Conservation (phyloP, 2,329 filamentous ascomycete species). For the Ophiostoma perfectum region DNA sequence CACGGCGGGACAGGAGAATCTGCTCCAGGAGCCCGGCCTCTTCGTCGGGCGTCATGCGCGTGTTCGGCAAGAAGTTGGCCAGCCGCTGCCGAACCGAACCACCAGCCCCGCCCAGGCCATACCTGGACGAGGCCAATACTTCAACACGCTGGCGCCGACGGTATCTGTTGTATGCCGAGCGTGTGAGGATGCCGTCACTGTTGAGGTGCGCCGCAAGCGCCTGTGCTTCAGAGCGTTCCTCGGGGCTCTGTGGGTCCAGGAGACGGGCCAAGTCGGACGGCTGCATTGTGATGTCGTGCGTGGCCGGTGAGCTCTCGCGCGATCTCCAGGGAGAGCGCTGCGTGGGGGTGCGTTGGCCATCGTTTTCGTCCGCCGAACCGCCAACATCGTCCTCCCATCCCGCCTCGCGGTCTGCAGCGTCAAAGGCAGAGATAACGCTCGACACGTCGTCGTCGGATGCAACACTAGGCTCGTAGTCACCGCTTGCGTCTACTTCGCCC, state of each 20-base stretch:
- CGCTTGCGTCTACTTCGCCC: conserved; percentile 74
- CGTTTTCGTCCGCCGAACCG: conserved; percentile 39
- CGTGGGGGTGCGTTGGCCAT: conserved; percentile 60
- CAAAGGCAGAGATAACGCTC: conserved; percentile 65
- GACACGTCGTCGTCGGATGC: conserved; percentile 64
- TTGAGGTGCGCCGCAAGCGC: conserved; percentile 74
- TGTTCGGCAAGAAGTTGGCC: conserved; percentile 30
- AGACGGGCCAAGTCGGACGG: conserved; percentile 68
- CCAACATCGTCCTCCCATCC: conserved; percentile 41
- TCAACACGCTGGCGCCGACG: conserved; percentile 64
- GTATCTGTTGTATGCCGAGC: conserved; percentile 66
- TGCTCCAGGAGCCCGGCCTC: conserved; percentile 58
- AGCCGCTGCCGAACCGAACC: conserved; percentile 25
- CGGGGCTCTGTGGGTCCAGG: conserved; percentile 70
- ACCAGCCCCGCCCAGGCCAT: conserved; percentile 29
- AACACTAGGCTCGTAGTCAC: conserved; percentile 61
- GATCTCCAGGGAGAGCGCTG: conserved; percentile 29
- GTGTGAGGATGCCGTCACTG: conserved; percentile 68
- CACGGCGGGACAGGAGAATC: conserved; percentile 50
- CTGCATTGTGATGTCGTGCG: conserved; percentile 55
- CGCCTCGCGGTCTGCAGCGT: conserved; percentile 31
- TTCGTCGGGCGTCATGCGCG: conserved; percentile 51
- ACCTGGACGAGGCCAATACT: conserved; percentile 46
- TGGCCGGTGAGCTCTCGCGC: conserved; percentile 50
- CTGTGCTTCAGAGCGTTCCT: conserved; percentile 74